Base-by-base conservation (phyloP, 2,329 filamentous ascomycete species). In the Pseudogymnoascus sp. region DNA sequence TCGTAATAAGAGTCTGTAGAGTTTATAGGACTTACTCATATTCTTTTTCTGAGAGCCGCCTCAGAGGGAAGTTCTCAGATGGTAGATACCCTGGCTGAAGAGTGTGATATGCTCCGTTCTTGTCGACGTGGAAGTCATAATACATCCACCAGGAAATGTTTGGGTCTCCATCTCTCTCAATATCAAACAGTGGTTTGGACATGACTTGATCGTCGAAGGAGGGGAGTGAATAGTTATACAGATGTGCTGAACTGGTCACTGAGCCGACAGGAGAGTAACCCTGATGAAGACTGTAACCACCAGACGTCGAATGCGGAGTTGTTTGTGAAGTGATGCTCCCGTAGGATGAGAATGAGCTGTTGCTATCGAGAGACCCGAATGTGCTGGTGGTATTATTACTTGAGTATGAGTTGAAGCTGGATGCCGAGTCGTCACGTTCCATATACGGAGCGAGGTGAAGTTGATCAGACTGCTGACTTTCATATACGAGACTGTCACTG, bases 111-210 rank as follows among this genome's bases (percentile, higher is more conserved):
- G 58, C 58, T 16, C 43, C 58, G 4, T 28, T 14, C 33, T 60
- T 60, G 12, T 25, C 30, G 25, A 60, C 58, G 35, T 41, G 30
- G 35, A 47, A 47, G 20, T 60, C 38, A 20, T 60, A 60, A 12
- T 60, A 60, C 58, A 60, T 60, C 37, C 30, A 60, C 58, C 58
- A 60, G 1, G 37, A 33, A 60, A 60, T 60, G 9, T 60, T 47
- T 35, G 58, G 58, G 8, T 60, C 35, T 5, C 58, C 58, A 9
- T 54, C 28, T 54, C 47, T 54, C 25, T 54, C 47, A 18, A 54
- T 54, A 54, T 54, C 47, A 16, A 54, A 54, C 47, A 54, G 18
- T 20, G 47, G 47, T 33, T 54, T 54, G 12, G 47, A 54, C 47
- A 54, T 54, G 28, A 35, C 28, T 54, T 54, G 47, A 20, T 54